Evolutionary conservation across 2,329 filamentous ascomycete genomes (phyloP).

Genomic region (Aphanocladium album): DNA sequence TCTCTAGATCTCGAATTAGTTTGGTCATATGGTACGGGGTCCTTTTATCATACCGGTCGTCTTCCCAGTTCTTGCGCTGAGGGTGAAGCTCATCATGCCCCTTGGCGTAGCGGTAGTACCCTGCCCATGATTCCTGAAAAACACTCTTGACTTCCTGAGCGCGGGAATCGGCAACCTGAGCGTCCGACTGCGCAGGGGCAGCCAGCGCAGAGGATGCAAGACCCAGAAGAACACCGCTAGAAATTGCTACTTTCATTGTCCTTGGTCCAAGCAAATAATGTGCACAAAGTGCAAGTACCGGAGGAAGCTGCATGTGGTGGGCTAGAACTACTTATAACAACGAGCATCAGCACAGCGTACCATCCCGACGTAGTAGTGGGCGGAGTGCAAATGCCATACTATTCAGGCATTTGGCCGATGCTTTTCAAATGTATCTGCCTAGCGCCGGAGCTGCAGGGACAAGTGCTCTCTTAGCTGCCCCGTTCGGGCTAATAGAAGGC

Average conservation of each 20-base stretch:
- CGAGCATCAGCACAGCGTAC: neutral
- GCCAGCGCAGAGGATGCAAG: neutral
- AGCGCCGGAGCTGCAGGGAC: neutral
- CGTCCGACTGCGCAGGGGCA: neutral
- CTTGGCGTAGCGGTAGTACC: conserved; percentile 69
- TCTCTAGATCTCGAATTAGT: conserved; percentile 47
- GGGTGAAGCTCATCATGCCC: conserved; percentile 72
- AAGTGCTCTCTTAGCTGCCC: neutral
- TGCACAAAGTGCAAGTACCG: neutral
- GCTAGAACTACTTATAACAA: neutral
- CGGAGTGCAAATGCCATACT: neutral
- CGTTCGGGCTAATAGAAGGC: neutral
- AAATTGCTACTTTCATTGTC: neutral
- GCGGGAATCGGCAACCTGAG: conserved; percentile 23
- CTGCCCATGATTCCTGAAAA: conserved; percentile 67
- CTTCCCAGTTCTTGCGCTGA: conserved; percentile 56
- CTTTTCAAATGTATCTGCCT: neutral
- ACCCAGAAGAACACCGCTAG: neutral
- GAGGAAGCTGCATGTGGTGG: neutral
- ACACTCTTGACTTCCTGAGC: conserved; percentile 61
- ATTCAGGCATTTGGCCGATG: neutral
- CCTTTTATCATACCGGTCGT: conserved; percentile 56
- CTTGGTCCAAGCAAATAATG: neutral
- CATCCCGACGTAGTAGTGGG: neutral
- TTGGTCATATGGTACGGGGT: neutral